Percentiles rank a stretch among this genome's conserved stretches.
Evolutionary conservation across 805 yeast genomes (phyloP).

Genomic region (Grigorovia yakushimaensis): DNA sequence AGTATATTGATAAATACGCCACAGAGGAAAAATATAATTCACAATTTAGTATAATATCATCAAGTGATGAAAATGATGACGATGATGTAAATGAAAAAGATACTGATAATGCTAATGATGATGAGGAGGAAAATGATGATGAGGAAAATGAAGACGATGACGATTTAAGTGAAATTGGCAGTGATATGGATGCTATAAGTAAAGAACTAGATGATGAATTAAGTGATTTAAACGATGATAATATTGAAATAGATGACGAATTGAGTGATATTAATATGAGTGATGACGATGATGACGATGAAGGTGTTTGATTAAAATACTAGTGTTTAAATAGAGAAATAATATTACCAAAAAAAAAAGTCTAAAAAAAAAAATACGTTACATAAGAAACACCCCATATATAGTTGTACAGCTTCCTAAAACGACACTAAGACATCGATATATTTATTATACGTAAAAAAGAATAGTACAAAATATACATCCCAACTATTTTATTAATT

Average conservation of each 20-base stretch:
- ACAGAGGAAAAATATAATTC: constrained; percentile 30
- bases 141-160: constrained; percentile 26
- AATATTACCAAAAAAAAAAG: background rate
- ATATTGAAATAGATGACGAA: constrained; percentile 15
- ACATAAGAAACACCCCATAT: too few relatives aligned
- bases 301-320: background rate
- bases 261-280: constrained; percentile 25
- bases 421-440: too few relatives aligned
- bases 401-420: too few relatives aligned
- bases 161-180: constrained; percentile 6
- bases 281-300: constrained; percentile 12
- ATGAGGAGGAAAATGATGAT: constrained; percentile 39
- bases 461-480: too few relatives aligned
- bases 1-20: constrained; percentile 67
- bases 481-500: too few relatives aligned
- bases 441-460: too few relatives aligned
- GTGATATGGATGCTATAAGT: constrained; percentile 7
- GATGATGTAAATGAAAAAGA: constrained; percentile 28
- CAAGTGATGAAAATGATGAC: constrained; percentile 40
- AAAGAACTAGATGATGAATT: constrained; percentile 6
- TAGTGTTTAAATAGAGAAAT: too few relatives aligned
- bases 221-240: constrained; percentile 9
- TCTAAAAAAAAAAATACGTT: too few relatives aligned
- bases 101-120: constrained; percentile 21
- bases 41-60: constrained; percentile 40